phyloP scores from a whole-genome alignment of 2,329 filamentous ascomycete genomes.

The Acephala macrosclerotiorum region DNA sequence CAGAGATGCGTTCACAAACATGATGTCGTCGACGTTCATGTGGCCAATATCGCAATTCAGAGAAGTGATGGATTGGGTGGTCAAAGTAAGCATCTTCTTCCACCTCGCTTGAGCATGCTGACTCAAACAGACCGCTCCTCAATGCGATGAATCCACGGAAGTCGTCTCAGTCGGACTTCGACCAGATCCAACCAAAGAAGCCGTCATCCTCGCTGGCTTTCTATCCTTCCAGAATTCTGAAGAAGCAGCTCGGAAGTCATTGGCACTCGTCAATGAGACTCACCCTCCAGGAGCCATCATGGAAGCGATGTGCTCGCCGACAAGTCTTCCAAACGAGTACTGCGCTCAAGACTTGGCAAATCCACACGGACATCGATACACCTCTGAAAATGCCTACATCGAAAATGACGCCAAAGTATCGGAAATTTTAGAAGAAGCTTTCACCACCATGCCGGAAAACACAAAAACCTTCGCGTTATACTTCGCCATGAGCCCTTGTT shows the following conservation, averaged over 20 bases:
- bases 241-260: conserved; percentile 45
- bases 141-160: conserved; percentile 39
- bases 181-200: conserved; percentile 41
- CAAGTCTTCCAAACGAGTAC: conserved; percentile 52
- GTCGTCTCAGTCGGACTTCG: conserved; percentile 49
- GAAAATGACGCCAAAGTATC: conserved; percentile 54
- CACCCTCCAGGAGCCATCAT: conserved; percentile 48
- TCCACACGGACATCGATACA: conserved; percentile 57
- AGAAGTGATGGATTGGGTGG: neutral
- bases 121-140: neutral
- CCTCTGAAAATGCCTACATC: conserved; percentile 59
- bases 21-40: neutral
- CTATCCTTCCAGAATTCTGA: conserved; percentile 50
- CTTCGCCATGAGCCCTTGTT: conserved; percentile 59
- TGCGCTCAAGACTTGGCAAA: conserved; percentile 53
- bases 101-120: neutral
- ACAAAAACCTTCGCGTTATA: conserved; percentile 56
- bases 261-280: conserved; percentile 47
- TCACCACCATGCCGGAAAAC: conserved; percentile 53
- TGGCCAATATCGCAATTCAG: neutral
- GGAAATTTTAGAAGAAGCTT: conserved; percentile 53
- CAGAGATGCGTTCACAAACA: neutral
- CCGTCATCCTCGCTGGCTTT: conserved; percentile 48
- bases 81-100: neutral
- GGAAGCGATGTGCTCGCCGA: conserved; percentile 50